Evolutionary conservation across 2,329 filamentous ascomycete species (phyloP), one percentile per base, ranked within the genome.

Genomic region (Pseudocercospora macadamiae): DNA sequence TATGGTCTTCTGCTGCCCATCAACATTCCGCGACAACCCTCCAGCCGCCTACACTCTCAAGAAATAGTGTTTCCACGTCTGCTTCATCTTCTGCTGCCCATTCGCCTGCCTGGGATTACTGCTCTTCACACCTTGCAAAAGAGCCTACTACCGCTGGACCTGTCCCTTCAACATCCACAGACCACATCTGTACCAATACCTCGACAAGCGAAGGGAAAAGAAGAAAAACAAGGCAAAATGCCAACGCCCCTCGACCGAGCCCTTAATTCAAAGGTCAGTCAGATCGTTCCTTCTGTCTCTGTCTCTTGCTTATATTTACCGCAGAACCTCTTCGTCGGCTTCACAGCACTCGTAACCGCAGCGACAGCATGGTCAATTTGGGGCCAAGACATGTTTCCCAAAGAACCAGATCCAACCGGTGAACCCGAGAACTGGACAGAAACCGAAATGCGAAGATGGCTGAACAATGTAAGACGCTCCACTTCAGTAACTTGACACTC

Each of bases 281-380:
- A n/a, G n/a, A 26, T n/a, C 37, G 12, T 14, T 23, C 39, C 12
- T 14, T n/a, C 25, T 37, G 4, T 32, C n/a, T 10, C 4, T 37
- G 7, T 5, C 36, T 18, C 36, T 6, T 7, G 12, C 28, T 32
- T 6, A 32, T 12, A 32, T 32, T n/a, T 18, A 6, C 36, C 21
- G 3, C 53, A 74, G 70, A 74, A 74, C 56, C 61, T 74, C 51
- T 74, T 69, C 68, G 55, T 77, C 87, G 90, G 87, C 16, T 97
- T 97, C 72, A 87, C 89, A 3, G 90, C 89, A 8, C 82, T 96
- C 53, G 84, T 97, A 12, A 89, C 90, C 5, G 91, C 89, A 1
- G 91, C 89, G 1, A 89, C 91, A 14, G 86, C 85, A 39, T 96
- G 89, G 88, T 84, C 85, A 16, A 93, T 97, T 68, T 96, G 89